These are phyloP conservation scores for Ustilago tritici DNA, from an alignment of 1,284 basidiomycete species.

Conservation along the genomic window DNA sequence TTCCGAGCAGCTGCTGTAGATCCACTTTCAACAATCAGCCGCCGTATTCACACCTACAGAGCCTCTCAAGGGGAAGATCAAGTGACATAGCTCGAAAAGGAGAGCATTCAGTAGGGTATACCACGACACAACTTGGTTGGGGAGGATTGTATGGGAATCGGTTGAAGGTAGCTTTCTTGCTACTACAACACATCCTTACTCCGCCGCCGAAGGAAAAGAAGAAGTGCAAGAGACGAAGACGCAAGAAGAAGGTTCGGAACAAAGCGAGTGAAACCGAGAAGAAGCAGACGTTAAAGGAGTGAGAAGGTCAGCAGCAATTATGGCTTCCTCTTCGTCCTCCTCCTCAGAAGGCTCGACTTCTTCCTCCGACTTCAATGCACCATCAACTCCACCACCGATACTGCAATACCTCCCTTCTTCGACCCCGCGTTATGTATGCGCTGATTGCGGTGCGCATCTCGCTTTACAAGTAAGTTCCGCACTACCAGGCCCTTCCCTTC, in stretches of 20 bases:
- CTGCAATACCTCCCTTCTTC: slow-evolving; percentile 30
- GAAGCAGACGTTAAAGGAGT: neutral
- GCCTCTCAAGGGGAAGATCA: neutral
- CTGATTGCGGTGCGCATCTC: slow-evolving; percentile 58
- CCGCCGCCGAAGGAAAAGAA: neutral
- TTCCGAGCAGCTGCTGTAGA: neutral
- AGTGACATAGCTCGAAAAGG: neutral
- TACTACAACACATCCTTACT: neutral
- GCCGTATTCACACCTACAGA: neutral
- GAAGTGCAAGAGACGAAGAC: neutral
- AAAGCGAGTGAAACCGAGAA: neutral
- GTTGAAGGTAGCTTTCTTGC: neutral
- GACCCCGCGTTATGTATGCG: slow-evolving; percentile 58
- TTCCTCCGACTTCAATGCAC: neutral
- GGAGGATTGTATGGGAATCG: slow-evolving; percentile 1
- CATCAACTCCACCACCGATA: neutral
- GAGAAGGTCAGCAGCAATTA: neutral
- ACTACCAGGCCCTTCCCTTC: neutral
- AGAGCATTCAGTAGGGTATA: neutral
- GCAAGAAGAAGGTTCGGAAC: neutral
- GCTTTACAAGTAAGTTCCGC: slow-evolving; percentile 50
- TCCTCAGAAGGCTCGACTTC: neutral
- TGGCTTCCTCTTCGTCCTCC: neutral
- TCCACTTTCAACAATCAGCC: neutral
- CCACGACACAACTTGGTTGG: neutral